Conservation (phyloP, 148 eudicot species). For the Rhododendron mucronatum region DNA sequence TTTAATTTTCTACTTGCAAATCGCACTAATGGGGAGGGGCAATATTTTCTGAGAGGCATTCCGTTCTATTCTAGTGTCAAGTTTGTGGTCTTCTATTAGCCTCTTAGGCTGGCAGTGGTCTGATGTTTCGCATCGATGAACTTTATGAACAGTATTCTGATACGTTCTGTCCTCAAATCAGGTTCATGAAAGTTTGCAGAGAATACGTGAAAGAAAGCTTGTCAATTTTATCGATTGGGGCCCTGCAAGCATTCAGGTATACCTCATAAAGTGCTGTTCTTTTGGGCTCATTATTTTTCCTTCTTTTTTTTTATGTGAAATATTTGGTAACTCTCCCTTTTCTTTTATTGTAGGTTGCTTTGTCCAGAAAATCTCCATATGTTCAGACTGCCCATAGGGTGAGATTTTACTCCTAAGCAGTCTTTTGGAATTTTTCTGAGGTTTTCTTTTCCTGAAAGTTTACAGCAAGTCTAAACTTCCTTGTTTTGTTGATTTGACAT, state of each 20-base stretch:
- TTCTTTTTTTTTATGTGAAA: background rate
- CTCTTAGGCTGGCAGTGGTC: background rate
- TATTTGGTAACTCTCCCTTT: background rate
- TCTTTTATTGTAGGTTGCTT: constrained; percentile 65
- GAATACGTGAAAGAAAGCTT: constrained; percentile 95
- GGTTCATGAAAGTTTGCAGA: constrained; percentile 98
- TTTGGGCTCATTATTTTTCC: background rate
- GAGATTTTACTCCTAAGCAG: constrained; percentile 11
- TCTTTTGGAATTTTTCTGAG: constrained; percentile 3
- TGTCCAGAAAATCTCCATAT: constrained; percentile 96
- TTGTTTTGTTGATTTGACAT: background rate
- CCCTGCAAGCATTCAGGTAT: constrained; percentile 98
- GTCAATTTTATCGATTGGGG: constrained; percentile 99
- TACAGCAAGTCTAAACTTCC: background rate
- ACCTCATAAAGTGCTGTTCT: background rate
- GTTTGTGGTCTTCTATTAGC: background rate
- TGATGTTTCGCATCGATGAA: background rate
- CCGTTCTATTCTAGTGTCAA: background rate
- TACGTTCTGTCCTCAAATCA: constrained; percentile 16
- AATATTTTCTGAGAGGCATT: background rate
- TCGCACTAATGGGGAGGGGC: background rate
- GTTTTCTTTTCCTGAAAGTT: background rate
- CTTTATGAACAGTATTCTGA: background rate
- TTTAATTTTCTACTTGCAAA: background rate
- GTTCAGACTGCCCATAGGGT: constrained; percentile 97